Evolutionary conservation across 208 protist genomes (phyloP).

Genomic region (Acanthamoeba healyi): DNA sequence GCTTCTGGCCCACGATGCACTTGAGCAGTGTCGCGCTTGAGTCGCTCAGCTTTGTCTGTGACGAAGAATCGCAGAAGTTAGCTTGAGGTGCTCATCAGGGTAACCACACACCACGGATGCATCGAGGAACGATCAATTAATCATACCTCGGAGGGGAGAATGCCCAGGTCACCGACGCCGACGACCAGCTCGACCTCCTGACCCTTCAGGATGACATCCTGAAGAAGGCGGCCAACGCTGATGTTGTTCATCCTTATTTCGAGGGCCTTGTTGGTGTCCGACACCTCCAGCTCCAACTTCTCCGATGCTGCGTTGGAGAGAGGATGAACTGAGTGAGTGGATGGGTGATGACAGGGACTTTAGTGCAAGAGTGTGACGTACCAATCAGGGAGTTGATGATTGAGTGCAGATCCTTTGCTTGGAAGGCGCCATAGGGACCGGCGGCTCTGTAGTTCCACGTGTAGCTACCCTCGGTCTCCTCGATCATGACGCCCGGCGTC

Average conservation of each 20-base stretch:
- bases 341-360: neutral
- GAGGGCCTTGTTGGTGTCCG: constrained; percentile 58
- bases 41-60: neutral
- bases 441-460: constrained; percentile 69
- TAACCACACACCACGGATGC: neutral
- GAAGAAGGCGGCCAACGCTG: neutral
- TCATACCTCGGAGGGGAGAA: constrained; percentile 19
- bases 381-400: constrained; percentile 53
- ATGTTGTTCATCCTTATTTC: constrained; percentile 40
- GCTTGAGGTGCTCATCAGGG: too few relatives aligned
- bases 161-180: constrained; percentile 33
- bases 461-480: constrained; percentile 37
- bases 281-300: neutral
- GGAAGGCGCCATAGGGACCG: constrained; percentile 44
- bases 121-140: neutral
- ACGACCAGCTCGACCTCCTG: neutral
- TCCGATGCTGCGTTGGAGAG: neutral
- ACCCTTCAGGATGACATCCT: neutral
- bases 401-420: constrained; percentile 22
- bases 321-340: neutral
- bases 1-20: constrained; percentile 64
- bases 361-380: neutral
- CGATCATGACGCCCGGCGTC: constrained; percentile 30
- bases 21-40: neutral
- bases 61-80: neutral